Conservation (phyloP, 2,329 filamentous ascomycete species). For the Chaetomium strumarium region DNA sequence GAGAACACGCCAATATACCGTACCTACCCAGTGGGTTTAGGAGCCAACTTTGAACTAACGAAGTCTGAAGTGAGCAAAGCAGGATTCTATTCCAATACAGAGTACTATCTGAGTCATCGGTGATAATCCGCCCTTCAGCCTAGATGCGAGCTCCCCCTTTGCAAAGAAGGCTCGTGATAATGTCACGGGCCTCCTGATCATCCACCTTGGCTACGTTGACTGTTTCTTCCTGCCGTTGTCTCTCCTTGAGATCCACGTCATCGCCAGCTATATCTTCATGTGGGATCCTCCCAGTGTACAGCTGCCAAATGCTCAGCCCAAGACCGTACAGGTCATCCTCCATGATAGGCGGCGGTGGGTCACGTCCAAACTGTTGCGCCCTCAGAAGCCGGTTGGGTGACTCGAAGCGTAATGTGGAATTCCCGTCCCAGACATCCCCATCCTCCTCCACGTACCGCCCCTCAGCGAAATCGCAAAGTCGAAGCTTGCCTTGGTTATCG, state of each 20-base stretch:
- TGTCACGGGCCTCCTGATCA: not conserved
- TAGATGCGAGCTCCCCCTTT: conserved; percentile 1
- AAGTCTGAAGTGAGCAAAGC: too few species aligned
- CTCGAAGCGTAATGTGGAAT: conserved; percentile 1
- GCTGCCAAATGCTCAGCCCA: conserved; percentile 10
- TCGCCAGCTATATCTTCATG: conserved; percentile 1
- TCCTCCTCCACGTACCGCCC: conserved; percentile 8
- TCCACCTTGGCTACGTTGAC: not conserved
- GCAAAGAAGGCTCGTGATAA: not conserved
- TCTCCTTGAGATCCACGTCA: not conserved
- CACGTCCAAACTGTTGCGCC: not conserved
- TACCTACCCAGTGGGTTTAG: too few species aligned
- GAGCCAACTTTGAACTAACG: too few species aligned
- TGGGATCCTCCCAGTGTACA: conserved; percentile 4
- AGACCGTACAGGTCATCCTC: conserved; percentile 11
- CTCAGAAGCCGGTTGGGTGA: conserved; percentile 4
- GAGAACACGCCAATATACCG: too few species aligned
- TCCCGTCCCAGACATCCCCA: not conserved
- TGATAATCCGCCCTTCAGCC: too few species aligned
- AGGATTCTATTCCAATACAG: too few species aligned
- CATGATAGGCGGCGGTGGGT: not conserved
- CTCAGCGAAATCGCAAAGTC: conserved; percentile 4
- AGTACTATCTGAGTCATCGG: too few species aligned
- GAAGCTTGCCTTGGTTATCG: not conserved
- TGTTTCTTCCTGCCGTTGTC: conserved; percentile 2